phyloP scores from a whole-genome alignment of 306 rosid genomes.

The Cercis canadensis region DNA sequence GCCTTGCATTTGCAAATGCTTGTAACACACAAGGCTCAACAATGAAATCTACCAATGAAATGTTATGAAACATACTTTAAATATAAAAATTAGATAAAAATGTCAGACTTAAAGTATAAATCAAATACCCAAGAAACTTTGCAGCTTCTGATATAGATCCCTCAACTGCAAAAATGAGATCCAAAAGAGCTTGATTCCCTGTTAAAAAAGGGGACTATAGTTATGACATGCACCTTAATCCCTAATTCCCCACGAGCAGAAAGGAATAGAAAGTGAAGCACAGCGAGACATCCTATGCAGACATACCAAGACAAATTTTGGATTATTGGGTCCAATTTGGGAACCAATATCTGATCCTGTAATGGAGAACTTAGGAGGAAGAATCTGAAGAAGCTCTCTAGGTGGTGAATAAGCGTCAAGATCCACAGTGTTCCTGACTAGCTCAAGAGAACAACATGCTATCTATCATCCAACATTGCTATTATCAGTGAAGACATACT shows the following conservation, averaged over 20 bases:
- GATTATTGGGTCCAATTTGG: no score
- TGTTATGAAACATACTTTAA: no score
- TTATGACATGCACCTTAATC: not conserved
- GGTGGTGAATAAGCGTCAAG: slow-evolving; percentile 77
- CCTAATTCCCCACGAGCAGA: slow-evolving; percentile 17
- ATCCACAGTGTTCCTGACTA: slow-evolving; percentile 73
- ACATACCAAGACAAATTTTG: slow-evolving; percentile 63
- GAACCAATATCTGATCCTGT: slow-evolving; percentile 76
- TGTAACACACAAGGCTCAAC: slow-evolving; percentile 9
- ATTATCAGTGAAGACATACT: slow-evolving; percentile 2
- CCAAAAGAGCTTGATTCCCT: slow-evolving; percentile 99
- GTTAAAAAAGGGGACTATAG: slow-evolving; percentile 34
- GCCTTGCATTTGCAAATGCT: slow-evolving; percentile 18
- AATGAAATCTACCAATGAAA: no score
- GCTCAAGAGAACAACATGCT: slow-evolving; percentile 36
- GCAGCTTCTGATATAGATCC: no score
- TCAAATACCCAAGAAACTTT: no score
- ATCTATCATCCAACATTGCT: slow-evolving; percentile 36
- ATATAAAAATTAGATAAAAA: no score
- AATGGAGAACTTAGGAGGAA: slow-evolving; percentile 77
- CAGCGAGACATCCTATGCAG: not conserved
- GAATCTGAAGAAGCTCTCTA: slow-evolving; percentile 80
- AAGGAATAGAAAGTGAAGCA: not conserved
- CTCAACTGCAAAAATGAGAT: no score
- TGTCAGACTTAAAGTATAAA: no score